Conservation (phyloP, 148 eudicot species). For the Salicornia ramosissima region DNA sequence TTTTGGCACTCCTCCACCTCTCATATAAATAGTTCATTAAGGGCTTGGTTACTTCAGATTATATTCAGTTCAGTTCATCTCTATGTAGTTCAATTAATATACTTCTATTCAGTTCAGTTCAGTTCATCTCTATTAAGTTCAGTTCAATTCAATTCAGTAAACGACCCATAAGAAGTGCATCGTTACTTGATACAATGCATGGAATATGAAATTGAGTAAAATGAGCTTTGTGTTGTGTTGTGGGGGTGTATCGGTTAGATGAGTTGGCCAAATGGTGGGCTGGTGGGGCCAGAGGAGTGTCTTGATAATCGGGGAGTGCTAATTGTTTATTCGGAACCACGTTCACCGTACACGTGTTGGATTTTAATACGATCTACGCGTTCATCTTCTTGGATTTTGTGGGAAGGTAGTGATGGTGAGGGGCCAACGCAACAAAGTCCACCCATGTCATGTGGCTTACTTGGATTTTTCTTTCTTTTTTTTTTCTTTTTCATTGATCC, state of each 20-base stretch:
- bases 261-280: constrained; percentile 24
- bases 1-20: too few species aligned
- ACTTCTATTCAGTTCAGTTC: too few species aligned
- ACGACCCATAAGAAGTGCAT: too few species aligned
- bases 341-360: constrained; percentile 34
- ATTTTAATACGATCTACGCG: constrained; percentile 27
- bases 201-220: too few species aligned
- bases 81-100: too few species aligned
- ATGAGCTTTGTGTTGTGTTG: too few species aligned
- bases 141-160: too few species aligned
- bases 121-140: too few species aligned
- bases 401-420: constrained; percentile 8
- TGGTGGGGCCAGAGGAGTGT: constrained; percentile 8
- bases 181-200: too few species aligned
- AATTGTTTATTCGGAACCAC: constrained; percentile 6
- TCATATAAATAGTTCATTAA: too few species aligned
- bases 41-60: too few species aligned
- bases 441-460: constrained; percentile 40
- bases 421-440: constrained; percentile 30
- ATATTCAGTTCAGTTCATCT: too few species aligned
- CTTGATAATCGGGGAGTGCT: constrained; percentile 18
- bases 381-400: constrained; percentile 22
- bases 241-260: background rate
- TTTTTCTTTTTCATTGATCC: background rate
- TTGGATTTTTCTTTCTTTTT: constrained; percentile 29